Base-by-base conservation (phyloP, 495 filamentous ascomycete species). In the Aspergillus bertholletiae region DNA sequence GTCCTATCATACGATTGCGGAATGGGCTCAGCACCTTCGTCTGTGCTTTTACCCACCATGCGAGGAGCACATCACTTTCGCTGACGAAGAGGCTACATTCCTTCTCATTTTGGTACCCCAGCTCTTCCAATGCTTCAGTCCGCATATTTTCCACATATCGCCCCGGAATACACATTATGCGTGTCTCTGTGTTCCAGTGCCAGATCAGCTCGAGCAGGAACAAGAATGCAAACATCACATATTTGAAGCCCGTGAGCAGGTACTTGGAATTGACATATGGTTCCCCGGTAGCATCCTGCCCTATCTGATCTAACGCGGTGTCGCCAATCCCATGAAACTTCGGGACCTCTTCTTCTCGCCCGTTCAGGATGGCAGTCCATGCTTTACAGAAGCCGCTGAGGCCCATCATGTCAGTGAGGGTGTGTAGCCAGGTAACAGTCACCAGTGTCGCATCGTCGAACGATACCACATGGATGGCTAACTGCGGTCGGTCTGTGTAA, bases 381-480 rank as follows among this genome's bases (percentile, higher is more conserved):
- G 58, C 61, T 11, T 51, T 43, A 18, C 56, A 35, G 21, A 64
- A 56, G 9, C 34, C 50, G 8, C 48, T 17, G 53, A 51, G 63
- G 9, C 71, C 74, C 60, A 77, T 66, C 3, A 66, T 74, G 51
- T 82, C 79, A 37, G 67, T 69, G 9, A 77, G 54, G 1, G 73
- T 70, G 57, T 82, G 79, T 20, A 73, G 64, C 54, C 61, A 79
- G 12, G 59, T 64, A 27, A 79, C 47, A 5, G 65, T 66, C 13
- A 82, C 63, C 24, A 82, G 60, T 0, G 78, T 82, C 8, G 72
- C 67, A 60, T 82, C 72, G 15, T 62, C 55, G 54, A 82, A 80
- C 0, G 62, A 65, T 7, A 72, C 64, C 32, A 80, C 64, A 46
- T 80, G 75, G 15, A 82, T 61, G 17, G 67, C 59, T 17, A 80